Conservation (phyloP, 2,329 filamentous ascomycete species). For the Nothomitra cinnamomea region DNA sequence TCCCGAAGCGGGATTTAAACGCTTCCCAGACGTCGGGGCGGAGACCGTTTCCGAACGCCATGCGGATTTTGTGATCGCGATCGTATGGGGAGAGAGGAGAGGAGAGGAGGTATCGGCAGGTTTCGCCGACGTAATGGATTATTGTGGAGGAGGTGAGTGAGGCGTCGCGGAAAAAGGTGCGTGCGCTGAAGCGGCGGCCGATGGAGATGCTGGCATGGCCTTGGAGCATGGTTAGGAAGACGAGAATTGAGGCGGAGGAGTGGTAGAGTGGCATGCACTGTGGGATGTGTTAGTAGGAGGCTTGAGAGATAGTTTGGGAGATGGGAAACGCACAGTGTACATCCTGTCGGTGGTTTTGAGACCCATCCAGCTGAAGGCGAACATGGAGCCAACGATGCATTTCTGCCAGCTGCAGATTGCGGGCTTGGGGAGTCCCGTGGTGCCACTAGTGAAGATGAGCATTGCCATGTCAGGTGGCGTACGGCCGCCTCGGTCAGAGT, state of each 20-base stretch:
- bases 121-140: conserved; percentile 81
- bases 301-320: too few relatives aligned
- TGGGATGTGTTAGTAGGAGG: conserved; percentile 5
- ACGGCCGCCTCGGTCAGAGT: conserved; percentile 36
- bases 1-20: conserved; percentile 67
- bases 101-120: conserved; percentile 63
- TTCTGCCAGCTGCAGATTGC: conserved; percentile 63
- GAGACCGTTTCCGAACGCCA: conserved; percentile 72
- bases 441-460: conserved; percentile 75
- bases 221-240: conserved; percentile 42
- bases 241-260: conserved; percentile 57
- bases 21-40: conserved; percentile 71
- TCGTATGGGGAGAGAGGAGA: conserved; percentile 50
- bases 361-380: conserved; percentile 37
- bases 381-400: conserved; percentile 33
- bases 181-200: conserved; percentile 62
- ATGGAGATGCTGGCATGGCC: conserved; percentile 50
- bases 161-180: conserved; percentile 60
- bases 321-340: conserved; percentile 43
- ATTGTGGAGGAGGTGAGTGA: conserved; percentile 53
- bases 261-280: conserved; percentile 84
- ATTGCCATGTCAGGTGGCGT: conserved; percentile 42
- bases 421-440: conserved; percentile 68
- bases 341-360: conserved; percentile 49
- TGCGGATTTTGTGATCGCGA: conserved; percentile 50